These are phyloP conservation scores for Cladosporium sp. DNA, from an alignment of 2,329 filamentous ascomycete species.

Conservation along the genomic window DNA sequence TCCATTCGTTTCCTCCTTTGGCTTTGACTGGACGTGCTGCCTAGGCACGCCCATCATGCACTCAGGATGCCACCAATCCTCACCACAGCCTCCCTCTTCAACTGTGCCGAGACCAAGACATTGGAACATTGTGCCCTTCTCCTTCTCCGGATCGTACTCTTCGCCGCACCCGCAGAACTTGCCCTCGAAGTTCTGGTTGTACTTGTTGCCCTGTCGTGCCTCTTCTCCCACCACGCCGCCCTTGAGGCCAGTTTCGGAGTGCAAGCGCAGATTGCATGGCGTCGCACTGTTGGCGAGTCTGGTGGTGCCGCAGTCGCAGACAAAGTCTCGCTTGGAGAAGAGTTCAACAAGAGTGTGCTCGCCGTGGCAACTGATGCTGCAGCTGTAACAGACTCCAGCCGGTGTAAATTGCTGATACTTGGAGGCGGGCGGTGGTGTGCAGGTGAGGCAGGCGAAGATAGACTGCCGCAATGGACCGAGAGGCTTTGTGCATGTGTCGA, in stretches of 20 bases:
- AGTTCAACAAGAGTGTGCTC: constrained; percentile 94
- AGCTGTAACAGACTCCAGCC: constrained; percentile 92
- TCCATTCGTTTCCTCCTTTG: constrained; percentile 22
- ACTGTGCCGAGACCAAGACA: constrained; percentile 80
- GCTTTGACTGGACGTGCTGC: constrained; percentile 52
- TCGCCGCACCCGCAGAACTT: constrained; percentile 87
- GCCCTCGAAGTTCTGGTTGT: constrained; percentile 95
- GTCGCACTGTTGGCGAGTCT: constrained; percentile 65
- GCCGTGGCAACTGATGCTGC: constrained; percentile 94
- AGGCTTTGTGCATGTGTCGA: constrained; percentile 88
- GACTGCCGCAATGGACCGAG: constrained; percentile 84
- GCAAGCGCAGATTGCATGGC: constrained; percentile 74
- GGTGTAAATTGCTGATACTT: constrained; percentile 64
- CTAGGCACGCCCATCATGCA: constrained; percentile 81
- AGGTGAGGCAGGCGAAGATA: constrained; percentile 91
- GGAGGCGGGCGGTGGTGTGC: constrained; percentile 74
- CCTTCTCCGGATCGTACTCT: constrained; percentile 82
- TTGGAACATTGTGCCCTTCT: constrained; percentile 98
- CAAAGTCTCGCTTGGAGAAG: constrained; percentile 92
- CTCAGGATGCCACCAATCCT: constrained; percentile 97
- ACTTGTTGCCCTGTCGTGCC: constrained; percentile 72
- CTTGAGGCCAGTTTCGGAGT: constrained; percentile 71
- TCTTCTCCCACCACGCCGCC: constrained; percentile 75
- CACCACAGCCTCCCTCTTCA: constrained; percentile 85
- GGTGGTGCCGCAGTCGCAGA: constrained; percentile 92